phyloP scores from a whole-genome alignment of 2,329 filamentous ascomycete genomes.

The Nectriaceae sp. region DNA sequence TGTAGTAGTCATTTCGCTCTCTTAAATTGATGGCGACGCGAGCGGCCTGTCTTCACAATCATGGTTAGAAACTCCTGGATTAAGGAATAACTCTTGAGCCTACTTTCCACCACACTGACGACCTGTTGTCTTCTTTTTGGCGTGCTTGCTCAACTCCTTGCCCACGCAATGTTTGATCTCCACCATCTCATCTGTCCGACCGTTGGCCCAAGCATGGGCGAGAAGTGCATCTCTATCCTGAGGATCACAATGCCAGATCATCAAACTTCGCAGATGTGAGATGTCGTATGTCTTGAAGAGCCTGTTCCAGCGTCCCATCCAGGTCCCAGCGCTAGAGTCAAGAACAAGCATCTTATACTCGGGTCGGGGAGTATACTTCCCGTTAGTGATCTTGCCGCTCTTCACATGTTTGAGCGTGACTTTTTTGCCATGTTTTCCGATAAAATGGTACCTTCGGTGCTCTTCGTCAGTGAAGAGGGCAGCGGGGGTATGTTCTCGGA shows the following conservation, averaged over 20 bases:
- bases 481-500: slow-evolving; percentile 72
- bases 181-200: slow-evolving; percentile 62
- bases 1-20: slow-evolving; percentile 70
- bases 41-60: slow-evolving; percentile 38
- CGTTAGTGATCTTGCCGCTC: slow-evolving; percentile 31
- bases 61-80: neutral
- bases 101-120: slow-evolving; percentile 44
- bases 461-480: slow-evolving; percentile 84
- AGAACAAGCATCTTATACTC: slow-evolving; percentile 60
- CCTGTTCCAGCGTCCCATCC: slow-evolving; percentile 72
- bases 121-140: slow-evolving; percentile 61
- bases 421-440: slow-evolving; percentile 63
- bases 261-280: slow-evolving; percentile 71
- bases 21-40: slow-evolving; percentile 62
- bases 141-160: slow-evolving; percentile 78
- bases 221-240: slow-evolving; percentile 73
- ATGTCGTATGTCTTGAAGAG: slow-evolving; percentile 72
- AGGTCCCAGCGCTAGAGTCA: slow-evolving; percentile 62
- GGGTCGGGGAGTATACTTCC: slow-evolving; percentile 8
- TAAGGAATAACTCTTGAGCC: slow-evolving; percentile 11
- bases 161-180: slow-evolving; percentile 77
- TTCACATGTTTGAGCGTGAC: slow-evolving; percentile 56
- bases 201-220: slow-evolving; percentile 64
- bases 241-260: slow-evolving; percentile 83
- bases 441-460: slow-evolving; percentile 79